Evolutionary conservation across 2,329 filamentous ascomycete genomes (phyloP).

Genomic region (Aspergillus jensenii): DNA sequence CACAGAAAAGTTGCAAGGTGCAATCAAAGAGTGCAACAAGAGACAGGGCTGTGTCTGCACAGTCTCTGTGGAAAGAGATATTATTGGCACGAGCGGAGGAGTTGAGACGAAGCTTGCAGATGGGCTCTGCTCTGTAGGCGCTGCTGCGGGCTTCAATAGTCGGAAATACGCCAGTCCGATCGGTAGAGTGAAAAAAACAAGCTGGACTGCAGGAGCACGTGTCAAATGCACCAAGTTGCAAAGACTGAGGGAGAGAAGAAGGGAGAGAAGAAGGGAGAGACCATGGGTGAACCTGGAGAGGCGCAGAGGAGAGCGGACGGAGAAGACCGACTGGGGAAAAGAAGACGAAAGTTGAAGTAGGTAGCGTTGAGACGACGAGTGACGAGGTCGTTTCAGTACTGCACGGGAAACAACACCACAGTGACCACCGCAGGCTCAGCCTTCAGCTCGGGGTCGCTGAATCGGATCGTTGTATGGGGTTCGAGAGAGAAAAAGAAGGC

Average conservation of each 20-base stretch:
- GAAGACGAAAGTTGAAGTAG: background rate
- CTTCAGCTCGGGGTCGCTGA: background rate
- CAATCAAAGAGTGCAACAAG: slow-evolving; percentile 7
- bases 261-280: slow-evolving; percentile 11
- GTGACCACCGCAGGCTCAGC: background rate
- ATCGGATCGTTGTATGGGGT: background rate
- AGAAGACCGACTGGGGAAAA: background rate
- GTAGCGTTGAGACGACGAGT: background rate
- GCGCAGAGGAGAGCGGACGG: background rate
- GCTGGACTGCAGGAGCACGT: slow-evolving; percentile 16
- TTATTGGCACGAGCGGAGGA: slow-evolving; percentile 7
- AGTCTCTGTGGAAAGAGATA: slow-evolving; percentile 11
- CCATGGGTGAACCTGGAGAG: background rate
- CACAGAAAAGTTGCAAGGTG: slow-evolving; percentile 2
- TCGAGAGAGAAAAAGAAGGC: background rate
- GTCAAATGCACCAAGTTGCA: slow-evolving; percentile 17
- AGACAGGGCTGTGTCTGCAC: slow-evolving; percentile 16
- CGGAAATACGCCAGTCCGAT: background rate
- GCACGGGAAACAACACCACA: background rate
- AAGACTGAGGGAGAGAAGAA: slow-evolving; percentile 10
- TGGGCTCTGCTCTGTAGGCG: slow-evolving; percentile 7
- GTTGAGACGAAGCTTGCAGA: slow-evolving; percentile 9
- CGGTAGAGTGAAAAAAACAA: background rate
- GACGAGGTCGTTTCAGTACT: background rate
- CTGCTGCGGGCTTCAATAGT: background rate